phyloP scores from a whole-genome alignment of 148 eudicot genomes.

The Rhododendron molle region DNA sequence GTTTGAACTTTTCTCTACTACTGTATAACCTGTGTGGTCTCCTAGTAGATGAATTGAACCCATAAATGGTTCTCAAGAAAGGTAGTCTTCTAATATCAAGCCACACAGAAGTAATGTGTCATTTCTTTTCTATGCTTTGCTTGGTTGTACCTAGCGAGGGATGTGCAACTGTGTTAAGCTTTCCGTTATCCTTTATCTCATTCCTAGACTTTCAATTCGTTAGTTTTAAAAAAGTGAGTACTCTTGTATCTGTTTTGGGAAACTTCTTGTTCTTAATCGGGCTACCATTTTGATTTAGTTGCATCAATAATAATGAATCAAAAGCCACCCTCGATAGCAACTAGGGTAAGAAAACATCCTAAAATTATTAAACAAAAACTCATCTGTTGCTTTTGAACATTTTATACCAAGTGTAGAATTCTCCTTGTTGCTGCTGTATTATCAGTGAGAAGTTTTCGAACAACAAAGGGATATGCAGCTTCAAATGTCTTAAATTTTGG shows the following conservation, averaged over 20 bases:
- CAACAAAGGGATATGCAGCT: constrained; percentile 93
- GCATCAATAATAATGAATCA: not conserved
- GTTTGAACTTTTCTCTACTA: not conserved
- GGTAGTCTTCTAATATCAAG: not conserved
- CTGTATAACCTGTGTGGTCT: not conserved
- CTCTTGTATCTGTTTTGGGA: not conserved
- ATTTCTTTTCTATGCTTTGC: not conserved
- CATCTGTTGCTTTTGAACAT: not conserved
- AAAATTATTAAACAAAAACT: constrained; percentile 8
- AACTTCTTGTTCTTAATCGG: not conserved
- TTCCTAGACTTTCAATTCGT: not conserved
- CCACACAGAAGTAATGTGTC: not conserved
- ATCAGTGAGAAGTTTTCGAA: constrained; percentile 88
- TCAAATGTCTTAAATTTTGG: constrained; percentile 87
- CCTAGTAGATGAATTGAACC: not conserved
- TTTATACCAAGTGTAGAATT: constrained; percentile 70
- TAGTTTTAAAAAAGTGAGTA: not conserved
- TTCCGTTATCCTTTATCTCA: not conserved
- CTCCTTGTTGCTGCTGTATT: constrained; percentile 73
- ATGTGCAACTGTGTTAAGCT: not conserved
- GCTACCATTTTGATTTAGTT: not conserved
- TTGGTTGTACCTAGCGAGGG: not conserved
- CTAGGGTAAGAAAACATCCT: not conserved
- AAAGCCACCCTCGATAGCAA: not conserved
- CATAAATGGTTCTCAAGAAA: not conserved